These are phyloP conservation scores for Rosa lucieae DNA, from an alignment of 306 rosid genomes.

Conservation along the genomic window DNA sequence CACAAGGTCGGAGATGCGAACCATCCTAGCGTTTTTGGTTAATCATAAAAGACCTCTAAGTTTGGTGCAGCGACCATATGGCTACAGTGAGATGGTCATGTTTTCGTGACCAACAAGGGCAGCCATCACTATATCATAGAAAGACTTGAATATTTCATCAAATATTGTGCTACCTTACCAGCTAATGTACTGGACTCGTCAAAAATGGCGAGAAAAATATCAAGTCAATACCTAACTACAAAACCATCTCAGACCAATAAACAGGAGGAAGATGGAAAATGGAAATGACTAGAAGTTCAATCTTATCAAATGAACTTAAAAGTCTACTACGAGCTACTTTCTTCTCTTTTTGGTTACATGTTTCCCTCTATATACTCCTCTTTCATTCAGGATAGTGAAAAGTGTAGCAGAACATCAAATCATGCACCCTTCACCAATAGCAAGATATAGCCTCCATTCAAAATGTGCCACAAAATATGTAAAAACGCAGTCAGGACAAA, in stretches of 20 bases:
- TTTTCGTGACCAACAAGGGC: no score
- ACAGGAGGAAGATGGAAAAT: background rate
- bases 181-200: background rate
- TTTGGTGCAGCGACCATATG: no score
- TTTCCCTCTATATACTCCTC: background rate
- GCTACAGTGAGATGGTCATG: no score
- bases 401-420: background rate
- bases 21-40: background rate
- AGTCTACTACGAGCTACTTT: background rate
- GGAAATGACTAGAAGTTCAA: background rate
- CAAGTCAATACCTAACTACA: background rate
- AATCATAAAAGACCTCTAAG: no score
- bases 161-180: background rate
- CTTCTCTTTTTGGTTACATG: background rate
- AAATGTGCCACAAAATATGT: slow-evolving; percentile 8
- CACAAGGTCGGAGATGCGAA: slow-evolving; percentile 10
- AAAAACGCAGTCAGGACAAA: background rate
- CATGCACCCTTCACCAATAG: background rate
- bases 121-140: background rate
- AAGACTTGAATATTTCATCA: background rate
- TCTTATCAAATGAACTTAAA: background rate
- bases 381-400: background rate
- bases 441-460: slow-evolving; percentile 7
- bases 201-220: background rate
- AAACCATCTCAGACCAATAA: background rate